These are phyloP conservation scores for Kluyveromyces sp. DNA, from an alignment of 1,139 yeast genomes.

Conservation along the genomic window DNA sequence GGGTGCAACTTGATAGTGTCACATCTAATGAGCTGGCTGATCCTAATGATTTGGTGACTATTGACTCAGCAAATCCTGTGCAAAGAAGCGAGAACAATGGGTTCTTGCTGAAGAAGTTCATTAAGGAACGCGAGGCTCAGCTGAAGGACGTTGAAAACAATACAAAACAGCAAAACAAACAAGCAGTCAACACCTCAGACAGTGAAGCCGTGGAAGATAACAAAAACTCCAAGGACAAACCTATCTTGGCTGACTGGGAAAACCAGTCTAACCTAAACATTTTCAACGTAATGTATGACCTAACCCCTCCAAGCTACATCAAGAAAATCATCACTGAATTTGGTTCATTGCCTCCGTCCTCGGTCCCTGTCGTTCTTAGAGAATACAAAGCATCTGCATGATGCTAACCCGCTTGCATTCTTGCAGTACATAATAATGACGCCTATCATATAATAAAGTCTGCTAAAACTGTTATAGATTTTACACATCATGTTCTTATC, in stretches of 20 bases:
- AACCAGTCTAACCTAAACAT: slow-evolving; percentile 58
- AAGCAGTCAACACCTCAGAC: slow-evolving; percentile 9
- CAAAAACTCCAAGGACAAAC: slow-evolving; percentile 22
- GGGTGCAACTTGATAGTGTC: slow-evolving; percentile 92
- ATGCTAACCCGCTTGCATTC: slow-evolving; percentile 9
- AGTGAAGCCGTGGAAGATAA: slow-evolving; percentile 16
- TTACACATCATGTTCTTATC: neutral
- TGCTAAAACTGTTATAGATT: neutral
- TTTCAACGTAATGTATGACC: slow-evolving; percentile 82
- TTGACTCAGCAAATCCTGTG: slow-evolving; percentile 44
- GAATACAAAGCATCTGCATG: slow-evolving; percentile 58
- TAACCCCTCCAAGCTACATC: slow-evolving; percentile 90
- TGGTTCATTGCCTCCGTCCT: slow-evolving; percentile 93
- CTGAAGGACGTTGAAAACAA: slow-evolving; percentile 24
- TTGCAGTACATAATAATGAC: neutral
- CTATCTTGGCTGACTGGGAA: slow-evolving; percentile 59
- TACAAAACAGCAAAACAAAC: slow-evolving; percentile 17
- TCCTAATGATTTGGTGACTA: slow-evolving; percentile 60
- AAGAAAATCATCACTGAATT: slow-evolving; percentile 93
- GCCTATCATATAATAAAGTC: neutral
- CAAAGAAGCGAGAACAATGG: slow-evolving; percentile 45
- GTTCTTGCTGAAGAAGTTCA: slow-evolving; percentile 58
- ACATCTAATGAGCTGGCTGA: slow-evolving; percentile 91
- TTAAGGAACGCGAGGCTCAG: slow-evolving; percentile 38
- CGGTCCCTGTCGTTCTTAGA: slow-evolving; percentile 92